Evolutionary conservation across 257 asterid species (phyloP).

Genomic region (Misopates orontium): DNA sequence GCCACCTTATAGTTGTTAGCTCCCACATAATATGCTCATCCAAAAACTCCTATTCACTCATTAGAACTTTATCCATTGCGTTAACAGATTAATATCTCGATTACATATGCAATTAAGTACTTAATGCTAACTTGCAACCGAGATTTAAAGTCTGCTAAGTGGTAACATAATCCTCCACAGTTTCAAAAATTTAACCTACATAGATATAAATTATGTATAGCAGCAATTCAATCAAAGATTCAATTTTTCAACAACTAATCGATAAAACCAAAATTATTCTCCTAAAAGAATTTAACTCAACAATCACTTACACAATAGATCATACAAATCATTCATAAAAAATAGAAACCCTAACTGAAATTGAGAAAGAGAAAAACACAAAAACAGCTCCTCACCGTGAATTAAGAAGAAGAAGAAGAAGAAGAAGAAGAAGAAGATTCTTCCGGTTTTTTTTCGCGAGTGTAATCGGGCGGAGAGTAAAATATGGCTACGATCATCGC

Average conservation of each 20-base stretch:
- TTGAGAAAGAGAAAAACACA: neutral
- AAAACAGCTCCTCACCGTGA: neutral
- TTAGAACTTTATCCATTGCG: neutral
- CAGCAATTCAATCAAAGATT: neutral
- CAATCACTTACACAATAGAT: neutral
- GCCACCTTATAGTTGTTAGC: neutral
- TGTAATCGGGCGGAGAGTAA: constrained; percentile 51
- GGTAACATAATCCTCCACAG: neutral
- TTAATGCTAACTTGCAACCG: neutral
- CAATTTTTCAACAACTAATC: neutral
- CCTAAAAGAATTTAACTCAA: neutral
- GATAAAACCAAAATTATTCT: neutral
- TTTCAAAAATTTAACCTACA: neutral
- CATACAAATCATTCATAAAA: neutral
- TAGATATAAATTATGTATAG: neutral
- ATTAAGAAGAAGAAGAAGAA: constrained; percentile 26
- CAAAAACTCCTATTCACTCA: neutral
- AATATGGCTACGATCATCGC: constrained; percentile 50
- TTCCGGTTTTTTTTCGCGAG: constrained; percentile 32
- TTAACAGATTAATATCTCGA: neutral
- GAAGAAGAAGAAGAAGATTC: constrained; percentile 24
- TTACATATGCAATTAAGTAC: neutral
- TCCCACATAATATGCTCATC: neutral
- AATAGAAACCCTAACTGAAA: neutral
- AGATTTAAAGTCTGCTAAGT: too few species aligned